These are phyloP conservation scores for Bothriochloa decipiens DNA, from an alignment of 176 grass and related monocot genomes.

Conservation along the genomic window DNA sequence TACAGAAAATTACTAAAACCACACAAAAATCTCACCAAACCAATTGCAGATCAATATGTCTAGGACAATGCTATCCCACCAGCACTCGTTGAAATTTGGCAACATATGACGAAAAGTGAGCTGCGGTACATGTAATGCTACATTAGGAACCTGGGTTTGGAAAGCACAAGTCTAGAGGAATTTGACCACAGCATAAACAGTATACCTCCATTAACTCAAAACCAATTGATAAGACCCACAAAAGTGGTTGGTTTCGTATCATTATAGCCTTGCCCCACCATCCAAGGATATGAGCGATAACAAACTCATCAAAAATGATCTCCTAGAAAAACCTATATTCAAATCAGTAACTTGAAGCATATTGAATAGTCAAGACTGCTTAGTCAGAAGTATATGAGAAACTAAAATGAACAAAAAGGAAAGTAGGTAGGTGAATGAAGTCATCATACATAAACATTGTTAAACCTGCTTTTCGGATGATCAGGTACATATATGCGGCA, in stretches of 20 bases:
- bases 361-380: slow-evolving; percentile 35
- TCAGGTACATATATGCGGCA: slow-evolving; percentile 98
- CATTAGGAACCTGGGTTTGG: slow-evolving; percentile 29
- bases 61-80: slow-evolving; percentile 98
- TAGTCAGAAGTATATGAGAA: slow-evolving; percentile 21
- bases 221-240: slow-evolving; percentile 97
- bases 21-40: slow-evolving; percentile 79
- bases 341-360: slow-evolving; percentile 77
- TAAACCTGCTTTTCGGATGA: slow-evolving; percentile 94
- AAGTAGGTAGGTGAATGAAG: slow-evolving; percentile 62
- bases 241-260: slow-evolving; percentile 98
- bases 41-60: slow-evolving; percentile 99
- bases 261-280: slow-evolving; percentile 99
- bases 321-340: slow-evolving; percentile 89
- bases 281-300: slow-evolving; percentile 94
- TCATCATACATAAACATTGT: slow-evolving; percentile 99
- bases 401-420: slow-evolving; percentile 39
- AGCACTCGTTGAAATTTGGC: slow-evolving; percentile 99
- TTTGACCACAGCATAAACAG: slow-evolving; percentile 11
- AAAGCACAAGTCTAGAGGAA: slow-evolving; percentile 35
- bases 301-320: slow-evolving; percentile 99
- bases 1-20: slow-evolving; percentile 32
- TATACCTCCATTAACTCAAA: slow-evolving; percentile 98
- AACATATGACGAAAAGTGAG: slow-evolving; percentile 99
- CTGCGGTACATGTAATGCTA: slow-evolving; percentile 51